Conservation (phyloP, 2,329 filamentous ascomycete species). For the Ceratocystis eucalypticola region DNA sequence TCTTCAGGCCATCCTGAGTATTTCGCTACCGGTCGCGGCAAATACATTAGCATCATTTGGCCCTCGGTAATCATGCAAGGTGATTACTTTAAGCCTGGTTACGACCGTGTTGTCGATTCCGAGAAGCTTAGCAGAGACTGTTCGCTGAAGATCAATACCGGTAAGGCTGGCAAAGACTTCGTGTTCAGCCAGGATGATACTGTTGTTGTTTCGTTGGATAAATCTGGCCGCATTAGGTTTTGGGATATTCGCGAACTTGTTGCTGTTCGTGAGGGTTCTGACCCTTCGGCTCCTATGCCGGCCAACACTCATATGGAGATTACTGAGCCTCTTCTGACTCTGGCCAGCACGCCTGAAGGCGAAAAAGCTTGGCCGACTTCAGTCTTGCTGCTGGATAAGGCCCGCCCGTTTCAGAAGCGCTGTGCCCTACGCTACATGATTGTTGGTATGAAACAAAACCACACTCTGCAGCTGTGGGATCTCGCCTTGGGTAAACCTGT, state of each 20-base stretch:
- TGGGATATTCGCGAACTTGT: conserved; percentile 86
- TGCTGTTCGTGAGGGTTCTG: conserved; percentile 37
- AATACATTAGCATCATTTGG: conserved; percentile 85
- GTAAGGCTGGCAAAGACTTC: conserved; percentile 97
- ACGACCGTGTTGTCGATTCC: conserved; percentile 63
- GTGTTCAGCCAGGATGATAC: conserved; percentile 94
- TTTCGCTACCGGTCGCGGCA: conserved; percentile 90
- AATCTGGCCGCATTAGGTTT: conserved; percentile 91
- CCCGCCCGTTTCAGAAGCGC: conserved; percentile 80
- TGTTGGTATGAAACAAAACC: conserved; percentile 97
- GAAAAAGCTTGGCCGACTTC: conserved; percentile 97
- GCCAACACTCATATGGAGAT: conserved; percentile 55
- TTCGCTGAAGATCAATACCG: conserved; percentile 84
- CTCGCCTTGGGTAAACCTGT: conserved; percentile 88
- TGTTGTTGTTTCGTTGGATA: conserved; percentile 88
- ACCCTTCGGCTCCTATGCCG: conserved; percentile 39
- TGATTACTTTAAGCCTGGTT: conserved; percentile 48
- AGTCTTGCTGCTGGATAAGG: conserved; percentile 89
- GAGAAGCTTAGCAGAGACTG: conserved; percentile 78
- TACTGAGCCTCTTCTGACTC: conserved; percentile 71
- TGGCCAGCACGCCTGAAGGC: conserved; percentile 70
- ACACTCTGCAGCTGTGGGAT: conserved; percentile 97
- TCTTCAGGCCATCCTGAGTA: conserved; percentile 83
- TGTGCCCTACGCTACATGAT: conserved; percentile 88
- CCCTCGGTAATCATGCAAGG: conserved; percentile 50